Base-by-base conservation (phyloP, 2,329 filamentous ascomycete genomes). In the Pezicula rhizophila region DNA sequence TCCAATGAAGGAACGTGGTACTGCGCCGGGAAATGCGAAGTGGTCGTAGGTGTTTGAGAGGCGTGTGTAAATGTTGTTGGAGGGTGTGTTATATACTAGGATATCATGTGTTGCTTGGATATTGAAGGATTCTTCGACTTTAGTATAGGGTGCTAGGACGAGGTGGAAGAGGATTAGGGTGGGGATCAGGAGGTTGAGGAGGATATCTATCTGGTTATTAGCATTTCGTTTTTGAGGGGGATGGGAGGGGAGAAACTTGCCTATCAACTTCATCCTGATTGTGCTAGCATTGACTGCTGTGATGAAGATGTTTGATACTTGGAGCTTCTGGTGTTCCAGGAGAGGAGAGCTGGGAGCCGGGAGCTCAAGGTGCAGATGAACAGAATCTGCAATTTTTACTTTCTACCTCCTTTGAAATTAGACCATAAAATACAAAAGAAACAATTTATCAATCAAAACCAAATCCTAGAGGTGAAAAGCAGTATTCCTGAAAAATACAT, bases 91-190 rank as follows among this genome's bases (percentile, higher is more conserved):
- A 65, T 93, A 89, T 34, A 79, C 78, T 51, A 96, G 68, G 33
- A 99, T 85, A 66, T 99, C 93, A 68, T 97, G 93, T 3, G 84
- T 79, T 5, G 93, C 93, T 67, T 99, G 93, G 50, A 97, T 82
- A 66, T 96, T 96, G 78, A 99, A 97, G 0, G 92, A 97, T 69
- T 99, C 93, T 68, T 99, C 93, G 51, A 99, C 93, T 68, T 99
- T 99, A 49, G 91, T 96, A 71, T 95, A 92, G 1, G 93, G 93
- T 10, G 91, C 82, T 20, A 82, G 65, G 52, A 82, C 62, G 48
- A 95, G 80, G 67, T 96, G 88, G 47, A 86, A 48, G 50, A 87
- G 65, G 58, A 88, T 74, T 31, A 84, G 64, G 2, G 74, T 66
- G 1, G 87, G 85, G 50, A 90, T 72, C 44, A 83, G 68, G 54